These are phyloP conservation scores for Aspergillus oerlinghausenensis DNA, from an alignment of 2,329 filamentous ascomycete species.

Conservation along the genomic window DNA sequence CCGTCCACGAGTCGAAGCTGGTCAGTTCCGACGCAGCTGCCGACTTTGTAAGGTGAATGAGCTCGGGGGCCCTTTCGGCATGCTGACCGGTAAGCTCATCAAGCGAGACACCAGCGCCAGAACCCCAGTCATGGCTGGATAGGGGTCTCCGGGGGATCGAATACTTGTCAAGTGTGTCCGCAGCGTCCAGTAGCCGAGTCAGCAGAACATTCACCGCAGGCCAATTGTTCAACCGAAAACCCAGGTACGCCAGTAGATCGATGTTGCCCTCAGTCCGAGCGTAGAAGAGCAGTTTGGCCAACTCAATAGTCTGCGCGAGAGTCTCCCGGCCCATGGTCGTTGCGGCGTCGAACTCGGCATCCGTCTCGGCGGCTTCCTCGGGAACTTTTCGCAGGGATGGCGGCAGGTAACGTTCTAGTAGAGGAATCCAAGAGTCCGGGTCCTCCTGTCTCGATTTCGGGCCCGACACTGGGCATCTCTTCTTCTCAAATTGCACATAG, in stretches of 20 bases:
- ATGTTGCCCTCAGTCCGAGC: constrained; percentile 24
- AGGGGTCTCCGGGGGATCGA: constrained; percentile 16
- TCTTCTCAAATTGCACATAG: constrained; percentile 5
- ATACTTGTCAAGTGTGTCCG: constrained; percentile 21
- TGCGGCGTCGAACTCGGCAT: neutral
- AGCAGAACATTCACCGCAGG: constrained; percentile 37
- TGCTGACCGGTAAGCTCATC: constrained; percentile 24
- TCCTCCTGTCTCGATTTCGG: constrained; percentile 15
- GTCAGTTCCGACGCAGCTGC: constrained; percentile 3
- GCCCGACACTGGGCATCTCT: constrained; percentile 14
- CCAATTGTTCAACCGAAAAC: constrained; percentile 38
- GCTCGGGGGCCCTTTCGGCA: constrained; percentile 3
- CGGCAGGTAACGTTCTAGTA: constrained; percentile 33
- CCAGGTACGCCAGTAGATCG: constrained; percentile 39
- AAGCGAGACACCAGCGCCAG: constrained; percentile 19
- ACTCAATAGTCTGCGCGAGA: constrained; percentile 23
- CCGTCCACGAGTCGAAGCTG: constrained; percentile 21
- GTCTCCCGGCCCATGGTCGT: constrained; percentile 9
- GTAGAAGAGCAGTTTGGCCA: constrained; percentile 29
- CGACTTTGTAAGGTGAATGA: neutral
- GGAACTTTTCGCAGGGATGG: constrained; percentile 17
- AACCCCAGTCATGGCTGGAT: constrained; percentile 27
- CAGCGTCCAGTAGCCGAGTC: constrained; percentile 35
- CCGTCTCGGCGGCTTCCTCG: constrained; percentile 4
- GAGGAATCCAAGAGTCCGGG: constrained; percentile 30